Percentiles rank a stretch among this genome's conserved stretches.
Evolutionary conservation across 176 grass and related monocot genomes (phyloP).

Genomic region (Hordeum marinum): DNA sequence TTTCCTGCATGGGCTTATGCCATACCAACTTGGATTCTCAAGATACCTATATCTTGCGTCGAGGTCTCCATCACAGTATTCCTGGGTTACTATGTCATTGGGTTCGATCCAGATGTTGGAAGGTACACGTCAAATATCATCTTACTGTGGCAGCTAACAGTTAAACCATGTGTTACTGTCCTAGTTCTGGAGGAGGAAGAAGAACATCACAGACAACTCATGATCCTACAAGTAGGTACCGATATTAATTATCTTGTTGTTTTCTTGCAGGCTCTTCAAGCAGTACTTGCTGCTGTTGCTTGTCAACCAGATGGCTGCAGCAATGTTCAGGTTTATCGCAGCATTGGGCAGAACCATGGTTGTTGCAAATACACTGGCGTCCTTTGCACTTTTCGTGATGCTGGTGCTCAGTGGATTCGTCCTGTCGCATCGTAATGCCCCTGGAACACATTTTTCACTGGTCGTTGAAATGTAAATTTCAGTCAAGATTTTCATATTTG

Average conservation of each 20-base stretch:
- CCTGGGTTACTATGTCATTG: slow-evolving; percentile 68
- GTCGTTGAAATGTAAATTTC: neutral
- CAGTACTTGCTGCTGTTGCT: slow-evolving; percentile 54
- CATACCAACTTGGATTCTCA: slow-evolving; percentile 67
- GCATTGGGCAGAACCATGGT: slow-evolving; percentile 51
- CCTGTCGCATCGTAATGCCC: slow-evolving; percentile 48
- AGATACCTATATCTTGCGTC: slow-evolving; percentile 54
- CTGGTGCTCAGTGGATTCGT: slow-evolving; percentile 58
- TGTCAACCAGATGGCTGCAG: slow-evolving; percentile 64
- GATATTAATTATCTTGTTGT: neutral
- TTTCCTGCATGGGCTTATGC: slow-evolving; percentile 65
- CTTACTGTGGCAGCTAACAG: neutral
- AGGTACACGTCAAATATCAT: slow-evolving; percentile 37
- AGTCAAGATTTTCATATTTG: neutral
- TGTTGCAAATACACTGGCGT: slow-evolving; percentile 55
- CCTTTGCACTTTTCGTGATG: slow-evolving; percentile 46
- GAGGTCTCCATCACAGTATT: slow-evolving; percentile 61
- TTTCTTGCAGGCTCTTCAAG: slow-evolving; percentile 47
- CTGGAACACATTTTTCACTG: neutral
- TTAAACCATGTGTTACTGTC: neutral
- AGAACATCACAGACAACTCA: neutral
- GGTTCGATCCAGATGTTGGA: slow-evolving; percentile 54
- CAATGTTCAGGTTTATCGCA: slow-evolving; percentile 50
- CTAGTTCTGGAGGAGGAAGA: neutral
- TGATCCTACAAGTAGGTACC: neutral